Percentiles rank a stretch among this genome's conserved stretches.
Evolutionary conservation across 2,329 filamentous ascomycete species (phyloP).

Genomic region (Verticillium longisporum): DNA sequence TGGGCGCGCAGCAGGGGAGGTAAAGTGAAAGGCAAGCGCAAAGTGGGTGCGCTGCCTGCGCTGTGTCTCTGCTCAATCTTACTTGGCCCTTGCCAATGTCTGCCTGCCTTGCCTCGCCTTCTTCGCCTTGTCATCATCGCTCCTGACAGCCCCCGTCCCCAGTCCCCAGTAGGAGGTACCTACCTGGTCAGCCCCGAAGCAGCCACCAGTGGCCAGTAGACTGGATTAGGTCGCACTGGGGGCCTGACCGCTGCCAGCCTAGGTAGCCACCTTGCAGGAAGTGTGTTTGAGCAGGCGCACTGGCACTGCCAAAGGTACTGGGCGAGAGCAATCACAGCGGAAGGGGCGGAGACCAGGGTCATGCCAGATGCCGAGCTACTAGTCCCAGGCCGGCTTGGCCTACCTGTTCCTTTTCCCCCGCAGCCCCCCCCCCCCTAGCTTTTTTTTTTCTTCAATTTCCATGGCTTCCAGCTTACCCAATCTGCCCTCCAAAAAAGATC

Average conservation of each 20-base stretch:
- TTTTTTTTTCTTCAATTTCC: not conserved
- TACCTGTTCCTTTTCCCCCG: not conserved
- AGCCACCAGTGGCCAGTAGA: not conserved
- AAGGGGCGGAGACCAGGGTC: constrained; percentile 1
- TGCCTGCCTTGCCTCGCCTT: not conserved
- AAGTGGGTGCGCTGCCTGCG: not conserved
- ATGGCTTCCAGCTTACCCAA: not conserved
- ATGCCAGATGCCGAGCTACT: constrained; percentile 1
- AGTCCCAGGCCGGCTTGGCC: not conserved
- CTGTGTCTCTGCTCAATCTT: not conserved
- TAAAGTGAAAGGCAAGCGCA: not conserved
- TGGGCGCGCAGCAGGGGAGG: not conserved
- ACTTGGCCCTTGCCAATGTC: not conserved
- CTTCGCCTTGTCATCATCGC: not conserved
- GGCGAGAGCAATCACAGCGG: not conserved
- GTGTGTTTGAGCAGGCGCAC: not conserved
- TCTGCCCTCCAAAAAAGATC: not conserved
- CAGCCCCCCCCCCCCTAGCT: not conserved
- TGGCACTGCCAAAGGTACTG: not conserved
- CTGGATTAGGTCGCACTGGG: not conserved
- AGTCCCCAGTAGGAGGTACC: not conserved
- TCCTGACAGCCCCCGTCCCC: too few relatives aligned
- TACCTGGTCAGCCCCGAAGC: not conserved
- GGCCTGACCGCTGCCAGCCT: not conserved
- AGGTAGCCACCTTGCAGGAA: not conserved